phyloP scores from a whole-genome alignment of 345 rosid genomes.

The Geranium brycei region DNA sequence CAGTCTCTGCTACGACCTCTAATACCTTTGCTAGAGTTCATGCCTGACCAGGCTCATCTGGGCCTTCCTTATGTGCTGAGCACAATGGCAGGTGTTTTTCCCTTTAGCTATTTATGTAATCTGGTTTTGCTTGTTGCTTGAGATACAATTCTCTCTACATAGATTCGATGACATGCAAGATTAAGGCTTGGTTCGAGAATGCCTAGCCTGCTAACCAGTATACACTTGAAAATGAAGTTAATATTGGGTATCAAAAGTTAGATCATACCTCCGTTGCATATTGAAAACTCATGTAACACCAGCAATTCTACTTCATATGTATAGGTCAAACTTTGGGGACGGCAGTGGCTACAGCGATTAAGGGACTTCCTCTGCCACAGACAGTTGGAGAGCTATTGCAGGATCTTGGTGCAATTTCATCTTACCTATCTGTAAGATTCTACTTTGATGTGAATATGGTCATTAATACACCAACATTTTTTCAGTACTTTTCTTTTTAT shows the following conservation, averaged over 20 bases:
- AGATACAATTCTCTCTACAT: not conserved
- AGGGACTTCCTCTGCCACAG: slow-evolving; percentile 42
- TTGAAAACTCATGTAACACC: slow-evolving; percentile 1
- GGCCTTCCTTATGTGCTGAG: slow-evolving; percentile 24
- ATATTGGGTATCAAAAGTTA: not conserved
- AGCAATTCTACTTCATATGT: slow-evolving; percentile 3
- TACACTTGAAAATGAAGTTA: not conserved
- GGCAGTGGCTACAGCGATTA: slow-evolving; percentile 28
- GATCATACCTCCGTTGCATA: not conserved
- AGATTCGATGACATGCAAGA: not conserved
- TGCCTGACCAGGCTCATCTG: slow-evolving; percentile 27
- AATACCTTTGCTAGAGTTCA: slow-evolving; percentile 24
- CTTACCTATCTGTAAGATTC: slow-evolving; percentile 42
- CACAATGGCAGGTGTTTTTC: slow-evolving; percentile 21
- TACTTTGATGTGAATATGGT: not conserved
- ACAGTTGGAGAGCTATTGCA: slow-evolving; percentile 21
- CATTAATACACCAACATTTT: not conserved
- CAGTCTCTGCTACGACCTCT: slow-evolving; percentile 27
- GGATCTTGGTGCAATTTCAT: slow-evolving; percentile 34
- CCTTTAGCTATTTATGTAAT: slow-evolving; percentile 3
- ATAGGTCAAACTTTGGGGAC: slow-evolving; percentile 43
- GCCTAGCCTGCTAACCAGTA: not conserved
- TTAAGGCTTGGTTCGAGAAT: not conserved
- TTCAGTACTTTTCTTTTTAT: too few species aligned
- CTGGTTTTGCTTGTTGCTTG: slow-evolving; percentile 8